Evolutionary conservation across 2,329 filamentous ascomycete genomes (phyloP).

Genomic region (Trichoderma semiorbis): DNA sequence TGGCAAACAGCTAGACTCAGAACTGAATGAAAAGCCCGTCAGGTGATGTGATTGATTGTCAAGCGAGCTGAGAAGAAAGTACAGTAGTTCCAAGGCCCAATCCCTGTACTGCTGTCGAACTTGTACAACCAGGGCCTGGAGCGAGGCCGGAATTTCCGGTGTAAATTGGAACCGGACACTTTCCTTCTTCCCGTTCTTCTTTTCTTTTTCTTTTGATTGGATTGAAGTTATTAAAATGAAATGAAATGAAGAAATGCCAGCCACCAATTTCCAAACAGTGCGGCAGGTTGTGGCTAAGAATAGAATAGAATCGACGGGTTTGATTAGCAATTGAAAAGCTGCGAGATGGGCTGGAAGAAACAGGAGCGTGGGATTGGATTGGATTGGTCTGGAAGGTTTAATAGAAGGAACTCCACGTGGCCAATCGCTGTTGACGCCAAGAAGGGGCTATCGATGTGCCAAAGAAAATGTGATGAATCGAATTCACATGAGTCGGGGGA

Average conservation of each 20-base stretch:
- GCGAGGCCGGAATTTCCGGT: not conserved
- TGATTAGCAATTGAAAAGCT: not conserved
- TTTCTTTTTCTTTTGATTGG: not conserved
- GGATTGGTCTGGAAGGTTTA: not conserved
- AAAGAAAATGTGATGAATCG: not conserved
- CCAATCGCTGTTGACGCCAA: not conserved
- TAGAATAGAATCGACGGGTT: not conserved
- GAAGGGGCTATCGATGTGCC: not conserved
- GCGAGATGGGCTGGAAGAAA: not conserved
- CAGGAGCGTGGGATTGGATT: not conserved
- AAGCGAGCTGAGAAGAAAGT: not conserved
- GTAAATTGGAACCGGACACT: not conserved
- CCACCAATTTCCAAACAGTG: not conserved
- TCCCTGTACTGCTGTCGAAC: not conserved
- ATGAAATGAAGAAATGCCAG: not conserved
- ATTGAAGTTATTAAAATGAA: not conserved
- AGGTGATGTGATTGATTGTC: constrained; percentile 3
- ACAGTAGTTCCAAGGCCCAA: not conserved
- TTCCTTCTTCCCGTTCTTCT: not conserved
- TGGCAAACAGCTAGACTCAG: not conserved
- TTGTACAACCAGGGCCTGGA: not conserved
- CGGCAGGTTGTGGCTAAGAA: not conserved
- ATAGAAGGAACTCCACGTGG: not conserved
- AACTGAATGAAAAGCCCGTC: not conserved
- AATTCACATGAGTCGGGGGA: not conserved